Conservation (phyloP, 2,329 filamentous ascomycete genomes). For the Anthostomella pinea region DNA sequence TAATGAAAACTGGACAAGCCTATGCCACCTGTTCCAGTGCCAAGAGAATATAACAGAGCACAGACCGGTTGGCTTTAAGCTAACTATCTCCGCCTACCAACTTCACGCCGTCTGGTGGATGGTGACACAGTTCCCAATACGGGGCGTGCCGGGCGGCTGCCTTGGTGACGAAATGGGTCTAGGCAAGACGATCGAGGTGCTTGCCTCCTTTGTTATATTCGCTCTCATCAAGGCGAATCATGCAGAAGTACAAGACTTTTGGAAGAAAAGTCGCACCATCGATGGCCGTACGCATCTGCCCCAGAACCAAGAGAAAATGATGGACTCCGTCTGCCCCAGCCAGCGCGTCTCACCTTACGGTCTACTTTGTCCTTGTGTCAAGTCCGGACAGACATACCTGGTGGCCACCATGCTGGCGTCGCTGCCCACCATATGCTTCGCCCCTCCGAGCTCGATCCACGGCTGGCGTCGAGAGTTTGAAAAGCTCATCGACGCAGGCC, state of each 20-base stretch:
- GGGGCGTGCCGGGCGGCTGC: slow-evolving; percentile 2
- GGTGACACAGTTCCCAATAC: background rate
- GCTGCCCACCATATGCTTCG: too few species aligned
- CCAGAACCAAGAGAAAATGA: background rate
- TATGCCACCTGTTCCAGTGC: slow-evolving; percentile 7
- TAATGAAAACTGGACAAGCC: slow-evolving; percentile 3
- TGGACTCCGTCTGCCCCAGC: too few species aligned
- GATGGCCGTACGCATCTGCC: background rate
- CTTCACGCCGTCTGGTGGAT: slow-evolving; percentile 4
- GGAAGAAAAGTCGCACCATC: background rate
- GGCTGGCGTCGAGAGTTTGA: too few species aligned
- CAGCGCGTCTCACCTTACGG: too few species aligned
- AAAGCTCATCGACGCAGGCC: too few species aligned
- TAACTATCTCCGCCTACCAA: slow-evolving; percentile 6
- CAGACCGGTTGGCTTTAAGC: slow-evolving; percentile 1
- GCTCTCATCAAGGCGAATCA: slow-evolving; percentile 4
- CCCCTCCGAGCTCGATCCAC: too few species aligned
- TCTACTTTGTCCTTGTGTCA: slow-evolving; percentile 2
- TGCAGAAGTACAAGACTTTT: background rate
- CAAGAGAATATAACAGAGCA: slow-evolving; percentile 3
- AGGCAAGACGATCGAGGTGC: slow-evolving; percentile 2
- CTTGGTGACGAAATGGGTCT: slow-evolving; percentile 5
- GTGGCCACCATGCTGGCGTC: background rate
- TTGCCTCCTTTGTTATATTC: slow-evolving; percentile 1
- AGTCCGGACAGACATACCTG: slow-evolving; percentile 1